Evolutionary conservation across 495 filamentous ascomycete species (phyloP), one percentile per base, ranked within the genome.

Genomic region (Hypoxylon cercidicola): DNA sequence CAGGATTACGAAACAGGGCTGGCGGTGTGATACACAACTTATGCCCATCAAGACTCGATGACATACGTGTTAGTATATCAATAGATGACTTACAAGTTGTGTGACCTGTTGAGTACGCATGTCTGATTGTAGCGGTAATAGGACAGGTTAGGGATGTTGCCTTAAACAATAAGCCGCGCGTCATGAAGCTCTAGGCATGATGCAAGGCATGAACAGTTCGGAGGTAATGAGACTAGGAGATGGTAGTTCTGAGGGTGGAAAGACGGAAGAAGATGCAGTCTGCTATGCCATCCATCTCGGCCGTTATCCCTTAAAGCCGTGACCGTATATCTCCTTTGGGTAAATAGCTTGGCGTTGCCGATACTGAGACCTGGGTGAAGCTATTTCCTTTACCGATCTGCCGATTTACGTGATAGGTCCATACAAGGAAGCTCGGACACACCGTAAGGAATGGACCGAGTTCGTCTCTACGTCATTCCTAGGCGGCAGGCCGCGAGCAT

Each of bases 131-230:
- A 7, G 19, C 30, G 15, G 56, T 37, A 15, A 46, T 43, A 41
- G 37, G 35, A 51, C 47, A 60, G 43, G 23, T 16, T 51, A 51
- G 20, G 21, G 55, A 58, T 30, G 51, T 45, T 43, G n/a, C 34
- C 35, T 30, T 51, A 7, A 32, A 59, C 41, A 48, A 43, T n/a
- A 52, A 59, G 62, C 62, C 62, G 62, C 62, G 62, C 62, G 62
- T 64, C 62, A 64, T 59, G 62, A 43, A 54, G 40, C 21, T 28
- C 43, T 54, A 23, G 62, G 55, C 47, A 64, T 64, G 54, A 59
- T 64, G 62, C 62, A 64, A 64, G 62, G 49, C 20, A 55, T 28
- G 34, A 54, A 25, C 48, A 52, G 39, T 40, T 59, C 16, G 18
- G 55, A 48, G 18, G 48, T 54, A 58, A 41, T 35, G 35, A 45